These are phyloP conservation scores for Ceratocystiopsis brevicomis DNA, from an alignment of 2,329 filamentous ascomycete species.

Conservation along the genomic window DNA sequence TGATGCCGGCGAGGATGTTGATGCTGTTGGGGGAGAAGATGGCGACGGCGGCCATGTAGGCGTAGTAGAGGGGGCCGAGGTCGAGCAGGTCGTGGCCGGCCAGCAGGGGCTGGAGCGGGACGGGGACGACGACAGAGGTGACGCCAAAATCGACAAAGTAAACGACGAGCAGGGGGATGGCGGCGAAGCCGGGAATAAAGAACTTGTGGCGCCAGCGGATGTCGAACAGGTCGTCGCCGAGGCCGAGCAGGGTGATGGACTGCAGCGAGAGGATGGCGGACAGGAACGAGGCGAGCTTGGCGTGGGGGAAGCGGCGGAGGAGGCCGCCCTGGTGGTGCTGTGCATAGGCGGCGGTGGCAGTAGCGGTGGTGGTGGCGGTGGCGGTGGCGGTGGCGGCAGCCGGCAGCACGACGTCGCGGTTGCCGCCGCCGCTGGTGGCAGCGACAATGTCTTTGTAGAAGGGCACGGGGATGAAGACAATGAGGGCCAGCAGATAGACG, in stretches of 20 bases:
- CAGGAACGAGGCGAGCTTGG: conserved; percentile 89
- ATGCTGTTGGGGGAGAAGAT: conserved; percentile 98
- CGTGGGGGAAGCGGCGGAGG: conserved; percentile 82
- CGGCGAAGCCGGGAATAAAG: conserved; percentile 86
- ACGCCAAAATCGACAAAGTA: conserved; percentile 99
- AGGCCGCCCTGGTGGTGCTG: conserved; percentile 67
- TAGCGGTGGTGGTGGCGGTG: conserved; percentile 53
- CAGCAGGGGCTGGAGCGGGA: conserved; percentile 66
- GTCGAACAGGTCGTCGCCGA: conserved; percentile 92
- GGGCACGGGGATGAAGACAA: conserved; percentile 86
- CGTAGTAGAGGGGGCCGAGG: conserved; percentile 69
- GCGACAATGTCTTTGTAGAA: conserved; percentile 98
- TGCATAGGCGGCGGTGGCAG: conserved; percentile 23
- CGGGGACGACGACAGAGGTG: conserved; percentile 81
- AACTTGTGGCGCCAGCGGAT: conserved; percentile 98
- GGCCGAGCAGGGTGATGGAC: conserved; percentile 73
- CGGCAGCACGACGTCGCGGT: conserved; percentile 54
- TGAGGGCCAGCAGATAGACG: conserved; percentile 76
- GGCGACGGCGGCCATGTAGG: conserved; percentile 88
- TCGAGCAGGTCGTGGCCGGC: conserved; percentile 70
- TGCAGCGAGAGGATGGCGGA: conserved; percentile 88
- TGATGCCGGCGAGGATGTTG: conserved; percentile 99
- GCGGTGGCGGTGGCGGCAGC: conserved; percentile 33
- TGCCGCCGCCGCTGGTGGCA: conserved; percentile 82
- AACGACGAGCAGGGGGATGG: conserved; percentile 82